Evolutionary conservation across 2,329 filamentous ascomycete species (phyloP).

Genomic region (Alternaria triticina): DNA sequence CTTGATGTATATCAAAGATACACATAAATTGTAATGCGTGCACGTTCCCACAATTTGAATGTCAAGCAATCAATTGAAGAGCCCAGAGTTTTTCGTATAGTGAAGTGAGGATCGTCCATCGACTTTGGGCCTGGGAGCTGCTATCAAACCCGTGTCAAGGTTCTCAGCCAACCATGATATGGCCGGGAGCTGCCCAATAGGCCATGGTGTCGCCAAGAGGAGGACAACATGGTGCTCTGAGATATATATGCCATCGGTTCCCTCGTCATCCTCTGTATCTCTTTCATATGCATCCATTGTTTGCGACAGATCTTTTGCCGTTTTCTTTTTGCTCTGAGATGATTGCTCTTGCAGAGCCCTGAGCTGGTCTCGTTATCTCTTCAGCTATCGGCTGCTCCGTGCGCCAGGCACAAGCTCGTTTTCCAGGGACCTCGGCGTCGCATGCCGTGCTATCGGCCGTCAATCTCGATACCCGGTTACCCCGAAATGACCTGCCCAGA

Average conservation of each 20-base stretch:
- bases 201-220: constrained; percentile 1
- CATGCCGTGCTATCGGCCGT: background rate
- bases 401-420: background rate
- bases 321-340: background rate
- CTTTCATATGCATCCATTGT: background rate
- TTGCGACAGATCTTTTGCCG: background rate
- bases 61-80: background rate
- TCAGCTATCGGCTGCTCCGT: background rate
- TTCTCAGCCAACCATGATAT: background rate
- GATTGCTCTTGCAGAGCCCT: background rate
- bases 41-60: background rate
- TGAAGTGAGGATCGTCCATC: no score
- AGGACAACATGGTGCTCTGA: constrained; percentile 1
- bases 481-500: background rate
- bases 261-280: background rate
- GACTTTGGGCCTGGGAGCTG: background rate
- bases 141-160: background rate
- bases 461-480: background rate
- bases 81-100: background rate
- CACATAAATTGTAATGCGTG: background rate
- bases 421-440: background rate
- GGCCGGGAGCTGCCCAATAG: background rate
- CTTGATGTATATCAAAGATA: background rate
- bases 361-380: background rate
- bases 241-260: background rate